Conservation (phyloP, 768 basidiomycete genomes). For the Suillus cothurnatus region DNA sequence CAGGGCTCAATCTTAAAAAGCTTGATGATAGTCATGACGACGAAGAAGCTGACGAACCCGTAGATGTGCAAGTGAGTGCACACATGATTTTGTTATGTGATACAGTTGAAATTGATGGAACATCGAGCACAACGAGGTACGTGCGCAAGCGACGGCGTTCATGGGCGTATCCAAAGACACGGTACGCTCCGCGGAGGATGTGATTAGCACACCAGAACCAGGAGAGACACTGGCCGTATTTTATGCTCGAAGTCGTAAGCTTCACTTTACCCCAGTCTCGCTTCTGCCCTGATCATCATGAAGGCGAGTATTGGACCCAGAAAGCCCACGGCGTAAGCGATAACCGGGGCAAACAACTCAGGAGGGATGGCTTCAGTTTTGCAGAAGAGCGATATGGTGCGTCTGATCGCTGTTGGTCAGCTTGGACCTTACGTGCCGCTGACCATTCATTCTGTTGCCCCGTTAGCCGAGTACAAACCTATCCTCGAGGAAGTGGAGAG, state of each 20-base stretch:
- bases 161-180: slow-evolving; percentile 65
- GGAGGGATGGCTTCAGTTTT: slow-evolving; percentile 75
- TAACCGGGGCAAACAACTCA: slow-evolving; percentile 75
- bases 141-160: slow-evolving; percentile 48
- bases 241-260: slow-evolving; percentile 78
- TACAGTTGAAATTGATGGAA: not conserved
- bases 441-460: not conserved
- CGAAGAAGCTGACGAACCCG: slow-evolving; percentile 21
- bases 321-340: slow-evolving; percentile 62
- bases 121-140: slow-evolving; percentile 38
- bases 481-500: slow-evolving; percentile 80
- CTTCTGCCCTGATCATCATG: not conserved
- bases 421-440: slow-evolving; percentile 6
- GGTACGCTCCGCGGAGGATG: slow-evolving; percentile 64
- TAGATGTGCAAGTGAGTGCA: slow-evolving; percentile 22
- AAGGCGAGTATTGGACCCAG: slow-evolving; percentile 81
- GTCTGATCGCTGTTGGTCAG: slow-evolving; percentile 22
- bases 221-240: slow-evolving; percentile 85
- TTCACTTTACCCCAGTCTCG: not conserved
- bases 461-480: slow-evolving; percentile 76
- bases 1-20: not conserved
- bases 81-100: slow-evolving; percentile 8
- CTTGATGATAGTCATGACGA: slow-evolving; percentile 12
- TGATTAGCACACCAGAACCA: slow-evolving; percentile 76
- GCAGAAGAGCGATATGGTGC: slow-evolving; percentile 75